These are phyloP conservation scores for Biscogniauxia sp. DNA, from an alignment of 2,329 filamentous ascomycete species.

Conservation along the genomic window DNA sequence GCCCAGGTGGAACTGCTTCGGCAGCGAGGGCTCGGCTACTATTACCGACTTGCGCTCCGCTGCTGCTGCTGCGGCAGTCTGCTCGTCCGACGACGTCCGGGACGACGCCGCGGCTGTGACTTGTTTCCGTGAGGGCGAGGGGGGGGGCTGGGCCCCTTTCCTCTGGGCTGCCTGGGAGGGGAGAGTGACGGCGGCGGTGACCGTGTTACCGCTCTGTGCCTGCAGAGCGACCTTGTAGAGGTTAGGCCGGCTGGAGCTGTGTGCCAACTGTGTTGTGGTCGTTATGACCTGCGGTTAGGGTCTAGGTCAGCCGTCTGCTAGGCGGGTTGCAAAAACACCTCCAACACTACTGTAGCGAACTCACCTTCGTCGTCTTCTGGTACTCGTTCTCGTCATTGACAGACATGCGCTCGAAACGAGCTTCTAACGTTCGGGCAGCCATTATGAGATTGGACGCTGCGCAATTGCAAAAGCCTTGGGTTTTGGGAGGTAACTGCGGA, in stretches of 20 bases:
- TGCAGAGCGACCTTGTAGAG: conserved; percentile 85
- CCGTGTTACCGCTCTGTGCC: conserved; percentile 67
- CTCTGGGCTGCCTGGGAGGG: conserved; percentile 64
- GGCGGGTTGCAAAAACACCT: conserved; percentile 35
- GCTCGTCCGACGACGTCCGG: conserved; percentile 46
- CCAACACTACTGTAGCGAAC: conserved; percentile 26
- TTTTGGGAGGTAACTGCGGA: not conserved
- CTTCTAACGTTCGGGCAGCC: conserved; percentile 77
- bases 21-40: conserved; percentile 52
- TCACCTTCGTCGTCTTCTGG: conserved; percentile 78
- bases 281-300: conserved; percentile 41
- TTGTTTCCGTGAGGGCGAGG: conserved; percentile 53
- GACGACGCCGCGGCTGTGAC: conserved; percentile 38
- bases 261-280: conserved; percentile 43
- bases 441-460: conserved; percentile 38
- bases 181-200: conserved; percentile 60
- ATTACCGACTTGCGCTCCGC: conserved; percentile 50
- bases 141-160: conserved; percentile 40
- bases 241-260: conserved; percentile 67
- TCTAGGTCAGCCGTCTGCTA: conserved; percentile 38
- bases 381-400: conserved; percentile 88
- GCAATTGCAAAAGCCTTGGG: not conserved
- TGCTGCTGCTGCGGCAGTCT: conserved; percentile 34
- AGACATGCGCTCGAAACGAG: conserved; percentile 84
- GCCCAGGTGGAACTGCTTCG: conserved; percentile 76